A percentile compares a stretch with the other conserved stretches of the same genome.
phyloP scores from a whole-genome alignment of 371 early-diverging fungal genomes.

The Mucor lusitanicus region DNA sequence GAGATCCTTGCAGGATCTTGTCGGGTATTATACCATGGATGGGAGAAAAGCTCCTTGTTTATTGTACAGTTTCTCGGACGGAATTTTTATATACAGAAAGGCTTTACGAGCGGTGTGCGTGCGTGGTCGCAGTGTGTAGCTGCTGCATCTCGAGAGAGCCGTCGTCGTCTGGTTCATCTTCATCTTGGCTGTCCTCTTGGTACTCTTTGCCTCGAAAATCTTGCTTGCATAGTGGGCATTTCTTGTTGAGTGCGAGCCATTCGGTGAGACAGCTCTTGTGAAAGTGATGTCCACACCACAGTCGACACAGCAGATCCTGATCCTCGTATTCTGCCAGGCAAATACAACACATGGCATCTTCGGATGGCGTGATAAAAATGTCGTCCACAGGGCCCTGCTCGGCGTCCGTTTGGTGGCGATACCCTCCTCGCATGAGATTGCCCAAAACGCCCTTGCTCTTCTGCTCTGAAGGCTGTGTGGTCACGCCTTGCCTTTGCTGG shows the following conservation, averaged over 20 bases:
- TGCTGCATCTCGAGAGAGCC: neutral
- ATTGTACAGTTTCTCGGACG: neutral
- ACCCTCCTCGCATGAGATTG: conserved; percentile 9
- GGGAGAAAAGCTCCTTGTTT: neutral
- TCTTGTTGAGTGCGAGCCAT: conserved; percentile 35
- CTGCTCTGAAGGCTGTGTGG: neutral
- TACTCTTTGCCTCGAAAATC: conserved; percentile 30
- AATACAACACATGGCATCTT: conserved; percentile 59
- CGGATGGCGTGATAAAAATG: conserved; percentile 31
- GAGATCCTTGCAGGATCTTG: neutral
- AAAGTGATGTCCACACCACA: conserved; percentile 51
- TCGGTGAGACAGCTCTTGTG: conserved; percentile 36
- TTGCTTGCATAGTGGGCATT: conserved; percentile 45
- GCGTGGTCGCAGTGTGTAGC: neutral
- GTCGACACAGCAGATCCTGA: conserved; percentile 54
- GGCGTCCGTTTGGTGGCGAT: neutral
- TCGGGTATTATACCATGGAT: neutral
- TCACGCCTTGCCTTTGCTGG: neutral
- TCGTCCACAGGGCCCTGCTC: conserved; percentile 8
- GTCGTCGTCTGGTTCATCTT: neutral
- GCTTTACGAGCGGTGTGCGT: neutral
- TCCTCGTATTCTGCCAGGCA: conserved; percentile 66
- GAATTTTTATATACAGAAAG: neutral
- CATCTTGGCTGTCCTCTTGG: neutral
- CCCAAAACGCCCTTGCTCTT: conserved; percentile 10